Percentiles rank a stretch among this genome's conserved stretches.
Evolutionary conservation across 805 yeast genomes (phyloP).

Genomic region (Wickerhamomyces hampshirensis): DNA sequence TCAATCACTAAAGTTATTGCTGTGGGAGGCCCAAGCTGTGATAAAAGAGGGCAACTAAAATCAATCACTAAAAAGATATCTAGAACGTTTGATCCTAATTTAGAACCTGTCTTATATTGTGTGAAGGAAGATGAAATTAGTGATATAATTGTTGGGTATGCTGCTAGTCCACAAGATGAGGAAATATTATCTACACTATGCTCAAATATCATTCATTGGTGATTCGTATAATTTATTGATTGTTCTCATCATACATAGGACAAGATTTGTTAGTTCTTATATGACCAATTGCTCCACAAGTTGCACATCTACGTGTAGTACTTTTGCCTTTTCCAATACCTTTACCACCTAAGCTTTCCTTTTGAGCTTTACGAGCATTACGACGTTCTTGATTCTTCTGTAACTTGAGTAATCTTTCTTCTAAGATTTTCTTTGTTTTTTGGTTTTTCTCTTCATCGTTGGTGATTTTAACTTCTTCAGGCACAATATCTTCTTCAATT

Average conservation of each 20-base stretch:
- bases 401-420: slow-evolving; percentile 78
- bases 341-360: slow-evolving; percentile 29
- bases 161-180: slow-evolving; percentile 15
- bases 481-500: slow-evolving; percentile 58
- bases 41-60: slow-evolving; percentile 38
- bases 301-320: slow-evolving; percentile 77
- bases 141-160: slow-evolving; percentile 19
- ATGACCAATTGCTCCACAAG: slow-evolving; percentile 95
- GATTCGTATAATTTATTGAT: slow-evolving; percentile 10
- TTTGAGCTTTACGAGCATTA: slow-evolving; percentile 48
- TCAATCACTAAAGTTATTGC: slow-evolving; percentile 30
- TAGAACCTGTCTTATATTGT: slow-evolving; percentile 31
- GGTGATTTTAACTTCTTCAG: slow-evolving; percentile 70
- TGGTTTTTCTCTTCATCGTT: slow-evolving; percentile 81
- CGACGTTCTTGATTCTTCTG: slow-evolving; percentile 72
- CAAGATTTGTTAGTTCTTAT: slow-evolving; percentile 85
- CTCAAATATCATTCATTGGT: slow-evolving; percentile 25
- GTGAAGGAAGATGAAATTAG: slow-evolving; percentile 27
- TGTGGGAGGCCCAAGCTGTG: slow-evolving; percentile 40
- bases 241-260: slow-evolving; percentile 68
- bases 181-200: slow-evolving; percentile 12
- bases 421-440: slow-evolving; percentile 69
- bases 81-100: slow-evolving; percentile 35
- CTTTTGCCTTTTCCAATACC: slow-evolving; percentile 30
- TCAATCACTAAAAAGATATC: slow-evolving; percentile 34